Base-by-base conservation (phyloP, 2,329 filamentous ascomycete species). In the Spiromastix sp. region DNA sequence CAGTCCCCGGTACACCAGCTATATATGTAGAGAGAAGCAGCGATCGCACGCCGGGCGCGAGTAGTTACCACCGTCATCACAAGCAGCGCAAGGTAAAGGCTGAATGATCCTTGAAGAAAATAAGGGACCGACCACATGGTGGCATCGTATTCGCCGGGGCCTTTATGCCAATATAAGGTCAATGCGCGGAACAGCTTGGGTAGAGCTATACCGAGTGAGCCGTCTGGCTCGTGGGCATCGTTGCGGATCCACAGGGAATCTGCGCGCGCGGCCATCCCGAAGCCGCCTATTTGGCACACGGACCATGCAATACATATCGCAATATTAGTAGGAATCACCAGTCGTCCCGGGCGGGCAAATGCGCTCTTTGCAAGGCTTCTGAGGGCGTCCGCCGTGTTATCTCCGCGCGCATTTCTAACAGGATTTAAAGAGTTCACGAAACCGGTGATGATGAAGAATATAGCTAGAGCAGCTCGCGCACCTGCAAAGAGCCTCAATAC, bases 41-140 rank as follows among this genome's bases (percentile, higher is more conserved):
- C 57, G 22, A 61, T 41, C 10, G 59, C 26, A 30, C 57, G 48
- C 25, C 59, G 52, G 30, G 50, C 55, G 31, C 54, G 54, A 2
- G 57, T 52, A 30, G 48, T 55, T 16, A 62, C 53, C 40, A 62
- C 40, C 24, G 55, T 50, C 2, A 60, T 62, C 3, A 57, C 60
- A 38, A 64, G 45, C 46, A 64, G 56, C 24, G 59, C 62, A 8
- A 56, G 49, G 42, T 64, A 64, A 2, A 64, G 59, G 32, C 62
- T 38, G 48, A 64, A 59, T 32, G 54, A 58, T 15, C 57, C 61
- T 36, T 62, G 52, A 26, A 64, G 37, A 41, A 64, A 64, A 41
- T 62, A 48, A 27, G 57, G 56, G 27, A 64, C 48, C 9, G 61
- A 61, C 61, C 61, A 64, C 34, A 63, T 59, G 30, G 60, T 63